Evolutionary conservation across 192 early-diverging fungal genomes (phyloP).

Genomic region (Funneliformis mosseae): DNA sequence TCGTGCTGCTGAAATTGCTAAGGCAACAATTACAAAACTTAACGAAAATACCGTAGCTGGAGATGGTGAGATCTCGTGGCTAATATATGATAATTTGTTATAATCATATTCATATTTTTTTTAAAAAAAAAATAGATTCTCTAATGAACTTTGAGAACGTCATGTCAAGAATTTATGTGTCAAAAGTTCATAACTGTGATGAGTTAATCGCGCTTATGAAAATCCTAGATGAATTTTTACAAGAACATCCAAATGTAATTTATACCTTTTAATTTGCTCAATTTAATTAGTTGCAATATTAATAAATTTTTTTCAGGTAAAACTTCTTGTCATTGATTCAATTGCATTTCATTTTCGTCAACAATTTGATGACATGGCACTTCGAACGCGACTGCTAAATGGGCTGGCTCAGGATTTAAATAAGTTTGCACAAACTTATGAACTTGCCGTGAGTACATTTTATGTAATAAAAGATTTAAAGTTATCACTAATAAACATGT

Average conservation of each 20-base stretch:
- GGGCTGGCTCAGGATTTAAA: slow-evolving; percentile 26
- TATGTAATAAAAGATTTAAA: neutral
- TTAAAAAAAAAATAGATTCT: neutral
- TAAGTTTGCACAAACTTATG: slow-evolving; percentile 14
- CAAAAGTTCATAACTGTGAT: slow-evolving; percentile 22
- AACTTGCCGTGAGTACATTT: slow-evolving; percentile 19
- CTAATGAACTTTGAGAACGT: slow-evolving; percentile 9
- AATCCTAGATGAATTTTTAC: slow-evolving; percentile 28
- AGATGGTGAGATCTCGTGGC: neutral
- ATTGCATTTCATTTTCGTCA: slow-evolving; percentile 32
- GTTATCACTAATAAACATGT: neutral
- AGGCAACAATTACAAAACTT: neutral
- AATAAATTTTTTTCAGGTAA: slow-evolving; percentile 18
- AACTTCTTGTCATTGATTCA: slow-evolving; percentile 33
- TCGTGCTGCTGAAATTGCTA: slow-evolving; percentile 27
- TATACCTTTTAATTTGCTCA: neutral
- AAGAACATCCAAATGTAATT: slow-evolving; percentile 21
- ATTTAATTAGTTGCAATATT: neutral
- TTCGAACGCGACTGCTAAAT: slow-evolving; percentile 25
- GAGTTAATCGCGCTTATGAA: slow-evolving; percentile 24
- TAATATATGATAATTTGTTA: neutral
- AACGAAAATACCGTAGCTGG: neutral
- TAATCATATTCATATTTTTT: neutral
- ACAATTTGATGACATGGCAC: slow-evolving; percentile 9
- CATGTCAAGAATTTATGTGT: slow-evolving; percentile 25